These are phyloP conservation scores for Inonotus hispidus DNA, from an alignment of 1,284 basidiomycete species.

Conservation along the genomic window DNA sequence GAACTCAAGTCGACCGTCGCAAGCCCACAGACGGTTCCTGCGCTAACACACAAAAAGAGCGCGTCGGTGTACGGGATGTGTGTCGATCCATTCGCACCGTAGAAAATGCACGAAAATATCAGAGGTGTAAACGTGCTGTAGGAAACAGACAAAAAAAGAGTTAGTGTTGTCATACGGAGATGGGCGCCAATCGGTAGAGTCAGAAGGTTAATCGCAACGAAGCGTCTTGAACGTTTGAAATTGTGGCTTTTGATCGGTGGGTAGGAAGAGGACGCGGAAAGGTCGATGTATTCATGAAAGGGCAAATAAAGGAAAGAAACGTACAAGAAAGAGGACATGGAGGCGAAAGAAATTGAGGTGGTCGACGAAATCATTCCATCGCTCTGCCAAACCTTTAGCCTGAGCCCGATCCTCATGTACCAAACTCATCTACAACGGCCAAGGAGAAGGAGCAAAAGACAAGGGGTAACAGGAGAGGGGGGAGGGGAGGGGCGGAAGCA, in stretches of 20 bases:
- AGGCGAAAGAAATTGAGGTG: conserved; percentile 69
- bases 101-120: conserved; percentile 69
- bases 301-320: conserved; percentile 21
- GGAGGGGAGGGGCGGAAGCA: background rate
- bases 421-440: background rate
- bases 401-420: background rate
- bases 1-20: conserved; percentile 68
- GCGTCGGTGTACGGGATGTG: conserved; percentile 68
- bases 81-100: conserved; percentile 61
- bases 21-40: conserved; percentile 77
- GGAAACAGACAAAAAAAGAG: background rate
- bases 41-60: conserved; percentile 71
- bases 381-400: background rate
- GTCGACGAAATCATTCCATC: background rate
- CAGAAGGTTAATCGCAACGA: background rate
- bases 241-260: too few relatives aligned
- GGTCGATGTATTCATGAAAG: background rate
- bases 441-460: background rate
- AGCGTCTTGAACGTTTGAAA: too few relatives aligned
- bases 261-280: too few relatives aligned
- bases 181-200: background rate
- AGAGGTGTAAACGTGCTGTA: conserved; percentile 70
- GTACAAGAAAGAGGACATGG: conserved; percentile 52
- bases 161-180: too few relatives aligned
- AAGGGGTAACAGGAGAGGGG: background rate